phyloP scores from a whole-genome alignment of 805 yeast species.

The Wickerhamia fluorescens region DNA sequence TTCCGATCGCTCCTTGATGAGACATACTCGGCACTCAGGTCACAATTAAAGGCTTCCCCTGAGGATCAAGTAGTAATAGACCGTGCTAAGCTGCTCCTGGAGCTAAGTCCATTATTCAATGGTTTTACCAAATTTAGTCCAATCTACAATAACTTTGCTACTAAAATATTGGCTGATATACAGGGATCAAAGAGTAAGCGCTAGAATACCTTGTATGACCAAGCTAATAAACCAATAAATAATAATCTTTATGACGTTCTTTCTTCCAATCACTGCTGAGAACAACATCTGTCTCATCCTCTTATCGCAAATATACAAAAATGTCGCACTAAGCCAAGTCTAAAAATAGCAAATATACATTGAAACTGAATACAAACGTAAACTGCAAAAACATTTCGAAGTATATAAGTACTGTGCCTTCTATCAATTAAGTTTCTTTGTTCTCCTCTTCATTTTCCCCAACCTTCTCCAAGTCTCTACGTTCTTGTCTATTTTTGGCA shows the following conservation, averaged over 20 bases:
- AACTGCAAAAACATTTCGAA: no score
- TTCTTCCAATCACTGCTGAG: constrained; percentile 1
- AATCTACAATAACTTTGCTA: constrained; percentile 45
- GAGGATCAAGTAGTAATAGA: constrained; percentile 30
- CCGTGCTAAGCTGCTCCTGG: constrained; percentile 42
- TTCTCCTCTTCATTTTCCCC: no score
- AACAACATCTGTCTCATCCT: constrained; percentile 6
- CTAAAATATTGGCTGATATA: constrained; percentile 28
- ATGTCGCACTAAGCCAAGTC: no score
- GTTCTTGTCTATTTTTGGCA: constrained; percentile 15
- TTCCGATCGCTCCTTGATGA: constrained; percentile 16
- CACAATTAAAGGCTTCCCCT: constrained; percentile 16
- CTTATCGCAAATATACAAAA: no score
- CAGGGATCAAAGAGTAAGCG: neutral
- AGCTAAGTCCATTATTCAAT: constrained; percentile 46
- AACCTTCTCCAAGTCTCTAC: no score
- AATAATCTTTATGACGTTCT: no score
- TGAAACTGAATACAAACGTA: no score
- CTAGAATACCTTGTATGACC: no score
- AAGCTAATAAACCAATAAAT: no score
- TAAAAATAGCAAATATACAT: no score
- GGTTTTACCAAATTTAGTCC: constrained; percentile 45
- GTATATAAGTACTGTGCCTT: no score
- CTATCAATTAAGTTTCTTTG: no score
- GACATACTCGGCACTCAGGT: constrained; percentile 39